A percentile compares a stretch with the other conserved stretches of the same genome.
Conservation (phyloP, 75 land plant genomes). For the Sequoiadendron giganteum region DNA sequence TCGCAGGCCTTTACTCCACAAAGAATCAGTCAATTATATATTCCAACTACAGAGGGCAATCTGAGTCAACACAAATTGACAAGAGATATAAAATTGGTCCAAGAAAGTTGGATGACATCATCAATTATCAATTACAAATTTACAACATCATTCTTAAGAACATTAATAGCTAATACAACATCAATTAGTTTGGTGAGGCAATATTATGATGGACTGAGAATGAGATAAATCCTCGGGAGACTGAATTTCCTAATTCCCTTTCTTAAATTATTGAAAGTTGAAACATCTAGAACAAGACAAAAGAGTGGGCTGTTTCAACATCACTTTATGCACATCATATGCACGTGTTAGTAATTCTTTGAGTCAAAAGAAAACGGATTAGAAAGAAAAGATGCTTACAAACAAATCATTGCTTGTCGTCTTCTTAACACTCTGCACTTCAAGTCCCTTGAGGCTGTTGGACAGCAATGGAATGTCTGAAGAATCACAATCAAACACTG, state of each 20-base stretch:
- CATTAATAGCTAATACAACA: too few species aligned
- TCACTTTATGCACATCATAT: not conserved
- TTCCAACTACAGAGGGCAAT: not conserved
- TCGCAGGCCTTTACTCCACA: not conserved
- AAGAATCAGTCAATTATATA: not conserved
- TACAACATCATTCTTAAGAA: too few species aligned
- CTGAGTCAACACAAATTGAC: not conserved
- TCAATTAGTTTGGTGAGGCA: not conserved
- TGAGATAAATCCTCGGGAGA: slow-evolving; percentile 3
- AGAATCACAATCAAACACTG: slow-evolving; percentile 25
- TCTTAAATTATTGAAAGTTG: not conserved
- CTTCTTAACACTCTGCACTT: slow-evolving; percentile 30
- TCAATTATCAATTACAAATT: too few species aligned
- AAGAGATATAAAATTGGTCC: not conserved
- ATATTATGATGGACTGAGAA: not conserved
- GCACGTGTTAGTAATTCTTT: not conserved
- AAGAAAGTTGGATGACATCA: too few species aligned
- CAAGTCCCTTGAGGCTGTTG: slow-evolving; percentile 38
- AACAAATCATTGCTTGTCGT: slow-evolving; percentile 36
- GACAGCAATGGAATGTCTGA: slow-evolving; percentile 37
- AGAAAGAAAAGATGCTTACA: slow-evolving; percentile 26
- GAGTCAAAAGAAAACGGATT: not conserved
- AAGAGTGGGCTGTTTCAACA: not conserved
- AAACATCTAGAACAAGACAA: not conserved
- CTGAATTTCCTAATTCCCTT: not conserved